Percentiles rank a stretch among this genome's conserved stretches.
These are phyloP conservation scores for Cercophora scortea DNA, from an alignment of 495 filamentous ascomycete genomes.

Conservation along the genomic window DNA sequence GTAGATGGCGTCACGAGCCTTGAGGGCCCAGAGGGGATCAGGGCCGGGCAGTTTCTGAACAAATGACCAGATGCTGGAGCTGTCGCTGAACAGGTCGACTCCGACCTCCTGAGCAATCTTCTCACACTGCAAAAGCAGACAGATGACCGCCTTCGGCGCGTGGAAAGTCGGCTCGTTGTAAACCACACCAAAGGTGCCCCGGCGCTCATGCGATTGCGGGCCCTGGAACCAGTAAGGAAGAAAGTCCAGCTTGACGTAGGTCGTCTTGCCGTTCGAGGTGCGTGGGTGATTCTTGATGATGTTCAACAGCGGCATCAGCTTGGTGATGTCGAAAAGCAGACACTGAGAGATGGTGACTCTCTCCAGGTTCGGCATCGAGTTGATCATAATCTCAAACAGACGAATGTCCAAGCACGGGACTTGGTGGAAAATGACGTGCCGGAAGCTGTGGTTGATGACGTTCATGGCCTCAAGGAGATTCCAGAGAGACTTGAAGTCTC, in stretches of 20 bases:
- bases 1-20: conserved; percentile 14
- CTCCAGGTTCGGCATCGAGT: conserved; percentile 17
- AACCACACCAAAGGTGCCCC: conserved; percentile 17
- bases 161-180: conserved; percentile 17
- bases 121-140: conserved; percentile 2
- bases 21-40: conserved; percentile 17
- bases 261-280: background rate
- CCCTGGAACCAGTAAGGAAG: conserved; percentile 16
- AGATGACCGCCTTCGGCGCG: conserved; percentile 14
- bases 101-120: conserved; percentile 6
- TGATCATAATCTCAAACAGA: conserved; percentile 13
- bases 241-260: conserved; percentile 15
- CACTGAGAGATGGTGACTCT: conserved; percentile 15
- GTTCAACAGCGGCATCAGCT: conserved; percentile 8
- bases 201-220: background rate
- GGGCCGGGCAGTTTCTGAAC: conserved; percentile 17
- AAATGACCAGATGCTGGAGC: conserved; percentile 17
- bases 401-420: conserved; percentile 9
- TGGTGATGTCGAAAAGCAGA: conserved; percentile 16
- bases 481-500: background rate
- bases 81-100: conserved; percentile 19
- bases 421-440: conserved; percentile 12
- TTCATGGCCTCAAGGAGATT: conserved; percentile 1
- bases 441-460: conserved; percentile 5
- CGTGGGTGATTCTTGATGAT: conserved; percentile 5